Evolutionary conservation across 2,329 filamentous ascomycete species (phyloP), one percentile per base, ranked within the genome.

Genomic region (Cercospora beticola): DNA sequence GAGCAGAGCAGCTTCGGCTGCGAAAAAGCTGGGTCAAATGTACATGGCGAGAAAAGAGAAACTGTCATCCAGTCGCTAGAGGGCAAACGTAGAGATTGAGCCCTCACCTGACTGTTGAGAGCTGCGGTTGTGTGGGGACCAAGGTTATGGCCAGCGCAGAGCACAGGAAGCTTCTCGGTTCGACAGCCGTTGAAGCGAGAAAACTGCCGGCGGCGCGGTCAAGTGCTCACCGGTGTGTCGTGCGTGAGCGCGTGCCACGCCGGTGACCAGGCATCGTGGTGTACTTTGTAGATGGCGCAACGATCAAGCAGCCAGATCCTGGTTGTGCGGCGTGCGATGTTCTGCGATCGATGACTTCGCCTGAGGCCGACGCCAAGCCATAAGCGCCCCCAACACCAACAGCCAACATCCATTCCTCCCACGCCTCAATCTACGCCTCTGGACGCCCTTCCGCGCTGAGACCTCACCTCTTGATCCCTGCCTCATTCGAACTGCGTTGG

Each of bases 31-130:
- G 62, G 62, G 62, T 49, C 62, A 54, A 21, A 56, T 21, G 18
- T 68, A 62, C 62, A 65, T 65, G 43, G 52, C 36, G n/a, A 65
- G 56, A 60, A 68, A 68, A 62, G 62, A 65, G 62, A 21, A 61
- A 54, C 49, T 56, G 66, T n/a, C 54, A 43, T 26, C 66, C 40
- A 46, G 58, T 68, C 62, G 57, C 57, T 65, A 57, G 36, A 23
- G 33, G 30, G 40, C 56, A 62, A 30, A 58, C n/a, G 60, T 49
- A n/a, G 28, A 59, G 9, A 46, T 65, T 64, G 26, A 23, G 12
- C 26, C 2, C 57, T 58, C 62, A 62, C 66, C 40, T 40, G 66
- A 68, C 62, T 26, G 31, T n/a, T 33, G 49, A 30, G 26, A 65
- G 62, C 65, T 68, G 66, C 66, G 64, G 28, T 28, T n/a, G 28